Base-by-base conservation (phyloP, 2,329 filamentous ascomycete species). In the Alternaria consortialis region DNA sequence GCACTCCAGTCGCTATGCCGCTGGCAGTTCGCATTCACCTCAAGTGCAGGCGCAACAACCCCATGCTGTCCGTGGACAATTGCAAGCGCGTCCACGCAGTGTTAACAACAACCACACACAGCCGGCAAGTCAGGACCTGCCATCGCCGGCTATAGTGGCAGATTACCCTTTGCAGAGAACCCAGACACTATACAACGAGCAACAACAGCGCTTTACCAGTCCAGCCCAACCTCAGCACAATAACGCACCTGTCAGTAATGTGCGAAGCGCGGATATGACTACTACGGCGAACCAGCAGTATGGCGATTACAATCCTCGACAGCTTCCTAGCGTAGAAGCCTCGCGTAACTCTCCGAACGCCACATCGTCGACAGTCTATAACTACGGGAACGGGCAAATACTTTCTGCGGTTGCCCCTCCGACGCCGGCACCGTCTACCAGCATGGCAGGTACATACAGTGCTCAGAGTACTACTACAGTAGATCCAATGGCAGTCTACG, bases 401-500 rank as follows among this genome's bases (percentile, higher is more conserved):
- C 39, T 36, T 36, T 37, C 55, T 20, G 51, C 71, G 17, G 54
- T 67, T 31, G 62, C 50, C 8, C 70, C 68, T 17, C 60, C 68
- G 25, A 43, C 65, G 5, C 46, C 65, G 9, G 47, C 65, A 6
- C 46, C 63, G 8, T 56, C 39, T 42, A 29, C 59, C 29, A 79
- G 53, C 63, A 63, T 65, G 23, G 32, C 64, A 11, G 69, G 71
- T 4, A 53, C 70, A 15, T 74, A 70, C 60, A 62, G 61, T 55
- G 51, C 44, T 5, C 64, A 76, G 20, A 61, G 64, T 44, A 78
- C 80, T 5, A 79, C 72, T 4, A 86, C 84, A 2, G 83, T 86
- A 20, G 82, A 86, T 69, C 84, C 85, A 3, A 84, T 78, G 46
- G 82, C 84, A 47, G 82, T 86, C 3, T 86, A 86, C 61, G 83